Evolutionary conservation across 2,329 filamentous ascomycete species (phyloP).

Genomic region (Colletotrichum caudatum): DNA sequence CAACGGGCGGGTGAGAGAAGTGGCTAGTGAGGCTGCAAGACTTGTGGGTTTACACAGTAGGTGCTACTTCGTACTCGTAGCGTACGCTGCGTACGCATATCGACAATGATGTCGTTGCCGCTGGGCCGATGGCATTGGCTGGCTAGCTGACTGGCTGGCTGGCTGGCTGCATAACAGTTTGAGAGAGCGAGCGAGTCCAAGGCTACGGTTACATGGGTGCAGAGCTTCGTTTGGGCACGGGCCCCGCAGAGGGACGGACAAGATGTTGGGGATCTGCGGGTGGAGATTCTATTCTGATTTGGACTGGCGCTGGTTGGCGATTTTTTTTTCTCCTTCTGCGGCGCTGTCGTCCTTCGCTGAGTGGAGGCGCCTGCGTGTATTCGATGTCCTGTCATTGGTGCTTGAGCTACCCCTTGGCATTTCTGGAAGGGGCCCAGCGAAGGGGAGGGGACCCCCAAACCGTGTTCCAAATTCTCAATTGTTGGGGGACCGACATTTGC

Average conservation of each 20-base stretch:
- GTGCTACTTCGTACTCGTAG: background rate
- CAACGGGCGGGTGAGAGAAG: background rate
- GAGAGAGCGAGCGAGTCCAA: background rate
- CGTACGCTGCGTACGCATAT: background rate
- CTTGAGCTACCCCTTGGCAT: slow-evolving; percentile 33
- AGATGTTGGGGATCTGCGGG: slow-evolving; percentile 60
- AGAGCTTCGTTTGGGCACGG: slow-evolving; percentile 16
- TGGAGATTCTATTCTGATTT: slow-evolving; percentile 43
- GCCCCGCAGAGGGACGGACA: slow-evolving; percentile 49
- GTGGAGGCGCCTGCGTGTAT: slow-evolving; percentile 34
- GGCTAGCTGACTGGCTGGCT: background rate
- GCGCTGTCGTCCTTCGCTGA: slow-evolving; percentile 6
- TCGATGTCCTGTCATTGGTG: slow-evolving; percentile 19
- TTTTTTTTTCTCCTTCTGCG: slow-evolving; percentile 28
- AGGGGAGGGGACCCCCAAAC: slow-evolving; percentile 31
- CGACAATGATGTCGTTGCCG: slow-evolving; percentile 20
- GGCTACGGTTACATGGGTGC: background rate
- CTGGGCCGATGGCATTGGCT: background rate
- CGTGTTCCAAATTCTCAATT: slow-evolving; percentile 37
- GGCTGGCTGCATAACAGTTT: background rate
- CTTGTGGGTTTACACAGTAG: background rate
- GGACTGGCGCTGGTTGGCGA: slow-evolving; percentile 30
- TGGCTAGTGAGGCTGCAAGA: background rate
- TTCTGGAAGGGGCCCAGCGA: slow-evolving; percentile 39
- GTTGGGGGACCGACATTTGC: slow-evolving; percentile 38